These are phyloP conservation scores for Emericellopsis cladophorae DNA, from an alignment of 2,329 filamentous ascomycete genomes.

Conservation along the genomic window DNA sequence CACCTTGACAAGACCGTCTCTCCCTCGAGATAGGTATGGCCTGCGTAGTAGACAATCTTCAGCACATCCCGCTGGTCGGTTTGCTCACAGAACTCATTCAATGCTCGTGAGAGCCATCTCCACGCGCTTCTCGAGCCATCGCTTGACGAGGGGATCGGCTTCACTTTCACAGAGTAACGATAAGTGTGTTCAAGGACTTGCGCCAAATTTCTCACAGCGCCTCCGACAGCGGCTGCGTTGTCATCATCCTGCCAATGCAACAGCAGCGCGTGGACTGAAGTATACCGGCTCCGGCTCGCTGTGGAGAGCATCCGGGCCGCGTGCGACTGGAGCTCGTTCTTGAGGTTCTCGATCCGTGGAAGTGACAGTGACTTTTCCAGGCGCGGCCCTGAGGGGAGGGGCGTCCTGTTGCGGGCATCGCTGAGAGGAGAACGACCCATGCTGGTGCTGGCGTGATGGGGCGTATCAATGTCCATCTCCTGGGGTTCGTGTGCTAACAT, in stretches of 20 bases:
- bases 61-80: slow-evolving; percentile 41
- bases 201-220: slow-evolving; percentile 32
- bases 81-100: slow-evolving; percentile 39
- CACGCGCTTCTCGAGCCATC: slow-evolving; percentile 35
- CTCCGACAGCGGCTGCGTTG: slow-evolving; percentile 23
- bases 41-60: slow-evolving; percentile 47
- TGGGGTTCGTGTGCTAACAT: slow-evolving; percentile 32
- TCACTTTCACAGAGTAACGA: slow-evolving; percentile 33
- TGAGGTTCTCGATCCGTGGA: slow-evolving; percentile 36
- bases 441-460: slow-evolving; percentile 17
- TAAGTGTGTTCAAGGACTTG: slow-evolving; percentile 39
- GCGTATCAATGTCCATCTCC: slow-evolving; percentile 42
- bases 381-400: slow-evolving; percentile 42
- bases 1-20: slow-evolving; percentile 48
- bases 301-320: slow-evolving; percentile 36
- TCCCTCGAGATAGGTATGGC: slow-evolving; percentile 39
- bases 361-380: slow-evolving; percentile 35
- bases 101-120: slow-evolving; percentile 38
- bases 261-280: slow-evolving; percentile 37
- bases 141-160: slow-evolving; percentile 34
- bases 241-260: slow-evolving; percentile 44
- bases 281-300: slow-evolving; percentile 38
- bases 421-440: slow-evolving; percentile 23
- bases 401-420: slow-evolving; percentile 40
- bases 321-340: slow-evolving; percentile 37